A percentile compares a stretch with the other conserved stretches of the same genome.
These are phyloP conservation scores for Fusarium sp. DNA, from an alignment of 2,329 filamentous ascomycete species.

Conservation along the genomic window DNA sequence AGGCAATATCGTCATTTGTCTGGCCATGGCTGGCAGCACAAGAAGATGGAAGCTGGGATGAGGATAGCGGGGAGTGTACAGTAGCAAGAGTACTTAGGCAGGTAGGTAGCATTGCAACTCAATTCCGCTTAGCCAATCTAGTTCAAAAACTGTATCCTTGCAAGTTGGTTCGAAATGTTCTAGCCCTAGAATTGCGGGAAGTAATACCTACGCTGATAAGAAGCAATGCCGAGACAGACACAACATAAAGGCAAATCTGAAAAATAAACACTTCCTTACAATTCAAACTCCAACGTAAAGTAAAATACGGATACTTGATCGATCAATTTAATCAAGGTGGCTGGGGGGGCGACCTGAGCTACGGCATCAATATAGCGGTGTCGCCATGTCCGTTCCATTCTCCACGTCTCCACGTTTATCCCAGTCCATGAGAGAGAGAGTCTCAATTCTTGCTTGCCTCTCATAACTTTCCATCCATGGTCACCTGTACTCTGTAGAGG, in stretches of 20 bases:
- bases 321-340: background rate
- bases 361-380: constrained; percentile 32
- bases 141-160: constrained; percentile 4
- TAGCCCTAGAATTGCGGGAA: constrained; percentile 23
- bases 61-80: constrained; percentile 20
- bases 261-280: constrained; percentile 15
- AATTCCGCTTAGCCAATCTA: constrained; percentile 29
- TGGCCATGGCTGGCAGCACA: background rate
- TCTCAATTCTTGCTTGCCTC: constrained; percentile 5
- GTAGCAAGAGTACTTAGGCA: background rate
- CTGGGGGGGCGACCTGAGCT: background rate
- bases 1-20: constrained; percentile 12
- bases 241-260: background rate
- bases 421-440: constrained; percentile 25
- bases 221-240: constrained; percentile 3
- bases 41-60: constrained; percentile 21
- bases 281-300: background rate
- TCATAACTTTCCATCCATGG: background rate
- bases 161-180: constrained; percentile 20
- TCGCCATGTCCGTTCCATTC: constrained; percentile 34
- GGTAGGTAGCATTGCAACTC: constrained; percentile 19
- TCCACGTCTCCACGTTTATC: constrained; percentile 43
- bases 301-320: background rate
- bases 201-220: constrained; percentile 7
- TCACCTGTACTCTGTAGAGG: background rate